Conservation (phyloP, 1,139 yeast species). For the Candida frijolesensis region DNA sequence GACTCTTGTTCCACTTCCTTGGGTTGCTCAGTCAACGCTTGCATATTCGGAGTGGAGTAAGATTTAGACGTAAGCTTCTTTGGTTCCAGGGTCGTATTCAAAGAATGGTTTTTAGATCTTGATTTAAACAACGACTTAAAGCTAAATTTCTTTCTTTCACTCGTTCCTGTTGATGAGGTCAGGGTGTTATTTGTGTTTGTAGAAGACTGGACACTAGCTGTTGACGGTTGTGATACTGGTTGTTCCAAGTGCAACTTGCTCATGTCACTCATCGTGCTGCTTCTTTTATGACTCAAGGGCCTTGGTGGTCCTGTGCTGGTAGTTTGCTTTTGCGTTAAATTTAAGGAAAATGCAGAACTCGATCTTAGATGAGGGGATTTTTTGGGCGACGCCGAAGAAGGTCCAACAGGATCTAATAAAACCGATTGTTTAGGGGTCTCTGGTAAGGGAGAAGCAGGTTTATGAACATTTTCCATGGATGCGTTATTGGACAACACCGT, state of each 20-base stretch:
- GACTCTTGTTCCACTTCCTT: background rate
- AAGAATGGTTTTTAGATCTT: conserved; percentile 31
- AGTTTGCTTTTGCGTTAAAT: conserved; percentile 8
- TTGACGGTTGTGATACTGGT: conserved; percentile 1
- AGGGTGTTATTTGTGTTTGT: conserved; percentile 8
- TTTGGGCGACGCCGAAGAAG: conserved; percentile 17
- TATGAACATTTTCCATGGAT: conserved; percentile 1
- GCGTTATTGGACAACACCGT: conserved; percentile 5
- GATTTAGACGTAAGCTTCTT: conserved; percentile 28
- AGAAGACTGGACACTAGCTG: conserved; percentile 3
- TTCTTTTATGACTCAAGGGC: conserved; percentile 24
- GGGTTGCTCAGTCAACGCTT: conserved; percentile 6
- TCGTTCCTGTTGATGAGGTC: conserved; percentile 20
- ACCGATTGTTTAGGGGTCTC: background rate
- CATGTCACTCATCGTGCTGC: conserved; percentile 23
- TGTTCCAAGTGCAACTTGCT: conserved; percentile 7
- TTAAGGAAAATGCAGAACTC: conserved; percentile 29
- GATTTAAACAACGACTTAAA: conserved; percentile 43
- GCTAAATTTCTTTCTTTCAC: conserved; percentile 40
- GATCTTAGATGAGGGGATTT: conserved; percentile 33
- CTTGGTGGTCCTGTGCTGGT: background rate
- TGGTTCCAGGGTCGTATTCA: conserved; percentile 16
- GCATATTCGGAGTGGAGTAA: conserved; percentile 32
- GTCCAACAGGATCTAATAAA: background rate
- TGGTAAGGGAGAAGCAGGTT: conserved; percentile 11